phyloP scores from a whole-genome alignment of 306 rosid genomes.

The Corylus americana region DNA sequence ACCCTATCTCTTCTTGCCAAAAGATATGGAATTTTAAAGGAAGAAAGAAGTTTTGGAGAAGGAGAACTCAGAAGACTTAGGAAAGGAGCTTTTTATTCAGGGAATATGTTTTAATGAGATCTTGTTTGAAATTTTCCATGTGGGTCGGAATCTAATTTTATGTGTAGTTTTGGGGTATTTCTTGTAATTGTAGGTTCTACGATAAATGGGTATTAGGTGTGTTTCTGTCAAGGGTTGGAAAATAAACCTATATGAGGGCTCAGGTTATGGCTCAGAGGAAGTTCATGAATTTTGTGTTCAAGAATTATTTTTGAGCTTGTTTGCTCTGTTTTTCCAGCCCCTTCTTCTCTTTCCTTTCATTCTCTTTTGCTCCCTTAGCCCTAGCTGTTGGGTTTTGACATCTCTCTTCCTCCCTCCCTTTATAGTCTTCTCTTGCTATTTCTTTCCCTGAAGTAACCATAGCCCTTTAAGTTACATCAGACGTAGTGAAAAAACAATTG shows the following conservation, averaged over 20 bases:
- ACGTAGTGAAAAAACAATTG: neutral
- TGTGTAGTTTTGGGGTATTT: neutral
- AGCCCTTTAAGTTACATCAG: neutral
- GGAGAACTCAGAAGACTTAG: neutral
- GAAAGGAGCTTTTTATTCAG: neutral
- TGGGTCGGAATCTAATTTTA: neutral
- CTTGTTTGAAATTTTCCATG: neutral
- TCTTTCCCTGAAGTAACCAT: neutral
- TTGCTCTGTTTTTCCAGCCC: constrained; percentile 1
- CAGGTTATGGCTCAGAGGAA: neutral
- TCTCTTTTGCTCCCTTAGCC: neutral
- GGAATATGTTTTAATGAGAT: neutral
- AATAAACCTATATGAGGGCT: neutral
- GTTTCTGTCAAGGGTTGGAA: neutral
- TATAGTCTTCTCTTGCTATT: neutral
- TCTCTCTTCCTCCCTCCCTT: neutral
- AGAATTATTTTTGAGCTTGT: neutral
- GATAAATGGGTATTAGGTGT: neutral
- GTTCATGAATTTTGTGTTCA: neutral
- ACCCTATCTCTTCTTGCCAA: neutral
- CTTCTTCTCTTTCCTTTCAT: neutral
- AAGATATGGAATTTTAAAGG: neutral
- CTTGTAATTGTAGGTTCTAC: neutral
- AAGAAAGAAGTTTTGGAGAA: neutral
- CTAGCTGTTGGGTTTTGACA: neutral